phyloP scores from a whole-genome alignment of 805 yeast genomes.

The Kuraishia hungarica region DNA sequence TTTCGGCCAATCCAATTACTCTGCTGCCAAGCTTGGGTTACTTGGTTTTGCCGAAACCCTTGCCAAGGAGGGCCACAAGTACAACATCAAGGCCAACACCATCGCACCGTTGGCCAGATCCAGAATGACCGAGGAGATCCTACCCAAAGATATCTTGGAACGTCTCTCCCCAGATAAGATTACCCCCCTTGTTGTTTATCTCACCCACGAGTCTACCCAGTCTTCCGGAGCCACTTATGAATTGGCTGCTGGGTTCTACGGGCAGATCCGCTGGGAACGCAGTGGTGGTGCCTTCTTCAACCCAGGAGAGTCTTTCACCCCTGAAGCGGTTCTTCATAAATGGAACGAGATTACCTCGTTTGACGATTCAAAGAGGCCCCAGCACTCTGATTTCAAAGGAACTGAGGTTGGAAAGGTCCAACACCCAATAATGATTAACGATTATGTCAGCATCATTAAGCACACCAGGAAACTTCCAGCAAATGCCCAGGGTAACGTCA shows the following conservation, averaged over 20 bases:
- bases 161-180: conserved; percentile 79
- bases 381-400: background rate
- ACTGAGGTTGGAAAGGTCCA: conserved; percentile 45
- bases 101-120: conserved; percentile 95
- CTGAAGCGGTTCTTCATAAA: conserved; percentile 70
- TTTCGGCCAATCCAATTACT: conserved; percentile 93
- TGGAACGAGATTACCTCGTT: conserved; percentile 60
- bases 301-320: conserved; percentile 70
- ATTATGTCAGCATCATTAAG: conserved; percentile 54
- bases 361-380: conserved; percentile 3
- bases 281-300: conserved; percentile 79
- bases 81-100: conserved; percentile 76
- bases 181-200: conserved; percentile 82
- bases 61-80: conserved; percentile 86
- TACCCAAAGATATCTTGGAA: conserved; percentile 80
- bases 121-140: conserved; percentile 87
- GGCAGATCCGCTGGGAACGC: conserved; percentile 93
- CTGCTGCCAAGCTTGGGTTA: conserved; percentile 85
- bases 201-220: conserved; percentile 56
- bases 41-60: conserved; percentile 91
- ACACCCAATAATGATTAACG: conserved; percentile 67
- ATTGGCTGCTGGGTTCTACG: conserved; percentile 90
- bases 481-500: conserved; percentile 41
- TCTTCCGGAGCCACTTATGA: conserved; percentile 77
- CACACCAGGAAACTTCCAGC: conserved; percentile 44